These are phyloP conservation scores for Kuraishia borneana DNA, from an alignment of 805 yeast species.

Conservation along the genomic window DNA sequence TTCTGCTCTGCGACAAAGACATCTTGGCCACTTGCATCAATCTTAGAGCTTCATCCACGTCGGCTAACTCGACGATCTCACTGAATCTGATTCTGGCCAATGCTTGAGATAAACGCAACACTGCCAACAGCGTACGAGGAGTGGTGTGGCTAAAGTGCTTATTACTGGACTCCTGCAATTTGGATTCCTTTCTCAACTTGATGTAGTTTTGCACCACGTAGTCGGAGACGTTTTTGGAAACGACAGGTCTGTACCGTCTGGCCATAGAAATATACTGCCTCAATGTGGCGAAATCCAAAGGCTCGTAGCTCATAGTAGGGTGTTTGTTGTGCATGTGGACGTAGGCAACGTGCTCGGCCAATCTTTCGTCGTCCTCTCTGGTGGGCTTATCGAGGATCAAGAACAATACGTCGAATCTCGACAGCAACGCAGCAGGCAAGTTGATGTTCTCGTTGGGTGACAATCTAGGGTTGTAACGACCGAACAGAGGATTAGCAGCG, in stretches of 20 bases:
- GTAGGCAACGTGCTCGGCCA: slow-evolving; percentile 89
- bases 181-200: slow-evolving; percentile 86
- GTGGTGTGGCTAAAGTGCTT: slow-evolving; percentile 85
- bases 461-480: slow-evolving; percentile 81
- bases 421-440: slow-evolving; percentile 89
- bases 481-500: slow-evolving; percentile 97
- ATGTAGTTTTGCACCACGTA: slow-evolving; percentile 81
- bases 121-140: slow-evolving; percentile 88
- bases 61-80: slow-evolving; percentile 56
- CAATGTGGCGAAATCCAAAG: slow-evolving; percentile 68
- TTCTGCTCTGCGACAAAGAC: slow-evolving; percentile 52
- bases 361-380: slow-evolving; percentile 67
- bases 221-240: slow-evolving; percentile 75
- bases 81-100: slow-evolving; percentile 82
- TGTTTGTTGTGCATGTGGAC: slow-evolving; percentile 91
- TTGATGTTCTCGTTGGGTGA: slow-evolving; percentile 94
- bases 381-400: slow-evolving; percentile 78
- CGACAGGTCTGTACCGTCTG: slow-evolving; percentile 72
- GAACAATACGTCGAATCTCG: slow-evolving; percentile 88
- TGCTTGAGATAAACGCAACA: slow-evolving; percentile 89
- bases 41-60: slow-evolving; percentile 93
- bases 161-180: slow-evolving; percentile 62
- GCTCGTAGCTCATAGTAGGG: slow-evolving; percentile 66
- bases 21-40: slow-evolving; percentile 79
- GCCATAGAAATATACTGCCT: slow-evolving; percentile 87